Evolutionary conservation across 768 basidiomycete species (phyloP).

Genomic region (Pleurotus salmoneostramineus): DNA sequence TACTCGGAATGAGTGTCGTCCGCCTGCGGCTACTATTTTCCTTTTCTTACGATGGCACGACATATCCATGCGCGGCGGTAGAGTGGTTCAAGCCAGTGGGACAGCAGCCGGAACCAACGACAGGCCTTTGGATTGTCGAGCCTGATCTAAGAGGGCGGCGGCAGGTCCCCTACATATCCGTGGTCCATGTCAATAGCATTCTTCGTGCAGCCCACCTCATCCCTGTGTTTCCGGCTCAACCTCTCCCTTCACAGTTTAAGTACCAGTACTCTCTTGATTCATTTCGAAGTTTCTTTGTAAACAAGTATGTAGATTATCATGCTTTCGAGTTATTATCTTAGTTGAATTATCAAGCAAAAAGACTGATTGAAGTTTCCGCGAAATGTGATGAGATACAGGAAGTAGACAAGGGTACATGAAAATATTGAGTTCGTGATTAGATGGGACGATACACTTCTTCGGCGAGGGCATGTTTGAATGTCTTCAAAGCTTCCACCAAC

Average conservation of each 20-base stretch:
- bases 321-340: neutral
- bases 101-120: constrained; percentile 15
- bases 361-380: too few relatives aligned
- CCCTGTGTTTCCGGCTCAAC: constrained; percentile 17
- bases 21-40: constrained; percentile 19
- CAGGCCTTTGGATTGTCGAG: constrained; percentile 22
- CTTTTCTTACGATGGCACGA: neutral
- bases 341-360: too few relatives aligned
- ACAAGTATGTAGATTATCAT: constrained; percentile 5
- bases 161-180: constrained; percentile 8
- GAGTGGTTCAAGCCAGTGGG: constrained; percentile 18
- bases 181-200: constrained; percentile 24
- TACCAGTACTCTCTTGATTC: neutral
- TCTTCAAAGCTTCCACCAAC: too few relatives aligned
- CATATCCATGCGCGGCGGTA: constrained; percentile 23
- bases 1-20: constrained; percentile 18
- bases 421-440: too few relatives aligned
- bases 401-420: too few relatives aligned
- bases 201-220: constrained; percentile 25
- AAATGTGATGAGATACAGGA: too few relatives aligned
- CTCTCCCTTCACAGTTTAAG: constrained; percentile 17
- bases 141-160: constrained; percentile 8
- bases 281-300: constrained; percentile 2
- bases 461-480: too few relatives aligned
- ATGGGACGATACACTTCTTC: too few relatives aligned